These are phyloP conservation scores for Pseudonectria foliicola DNA, from an alignment of 2,329 filamentous ascomycete genomes.

Conservation along the genomic window DNA sequence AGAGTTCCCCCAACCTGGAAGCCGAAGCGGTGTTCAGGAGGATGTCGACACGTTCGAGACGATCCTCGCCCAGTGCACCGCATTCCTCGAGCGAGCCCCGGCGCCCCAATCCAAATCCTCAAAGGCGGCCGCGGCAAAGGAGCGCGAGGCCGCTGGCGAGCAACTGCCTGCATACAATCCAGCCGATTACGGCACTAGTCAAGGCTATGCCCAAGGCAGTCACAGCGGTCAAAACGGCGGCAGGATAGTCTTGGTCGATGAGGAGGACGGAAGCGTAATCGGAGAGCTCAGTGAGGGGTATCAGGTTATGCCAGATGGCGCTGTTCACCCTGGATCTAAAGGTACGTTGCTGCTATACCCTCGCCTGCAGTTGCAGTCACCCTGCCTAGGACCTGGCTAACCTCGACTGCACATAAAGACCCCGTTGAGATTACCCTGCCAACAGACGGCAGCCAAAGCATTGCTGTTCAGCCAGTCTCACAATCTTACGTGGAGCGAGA, in stretches of 20 bases:
- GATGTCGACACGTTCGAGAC: slow-evolving; percentile 96
- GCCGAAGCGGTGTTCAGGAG: slow-evolving; percentile 70
- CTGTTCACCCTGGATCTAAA: slow-evolving; percentile 81
- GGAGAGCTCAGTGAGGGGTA: slow-evolving; percentile 83
- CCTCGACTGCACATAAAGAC: slow-evolving; percentile 34
- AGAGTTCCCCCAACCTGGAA: slow-evolving; percentile 73
- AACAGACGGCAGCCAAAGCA: slow-evolving; percentile 55
- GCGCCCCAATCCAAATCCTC: slow-evolving; percentile 41
- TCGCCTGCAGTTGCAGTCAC: neutral
- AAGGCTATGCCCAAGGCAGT: slow-evolving; percentile 64
- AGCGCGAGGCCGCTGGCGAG: slow-evolving; percentile 35
- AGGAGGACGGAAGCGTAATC: slow-evolving; percentile 92
- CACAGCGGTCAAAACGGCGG: slow-evolving; percentile 47
- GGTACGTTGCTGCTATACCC: slow-evolving; percentile 43
- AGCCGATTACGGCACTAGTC: slow-evolving; percentile 68
- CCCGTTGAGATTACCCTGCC: slow-evolving; percentile 75
- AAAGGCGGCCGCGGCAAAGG: slow-evolving; percentile 32
- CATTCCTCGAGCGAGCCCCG: slow-evolving; percentile 79
- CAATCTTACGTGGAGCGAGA: slow-evolving; percentile 69
- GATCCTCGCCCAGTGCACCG: slow-evolving; percentile 94
- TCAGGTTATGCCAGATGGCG: slow-evolving; percentile 68
- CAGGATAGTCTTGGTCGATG: slow-evolving; percentile 86
- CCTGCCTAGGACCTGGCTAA: neutral
- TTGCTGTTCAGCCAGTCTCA: slow-evolving; percentile 58
- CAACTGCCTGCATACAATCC: slow-evolving; percentile 68